Evolutionary conservation across 257 asterid genomes (phyloP), one percentile per base, ranked within the genome.

Genomic region (Fraxinus americana): DNA sequence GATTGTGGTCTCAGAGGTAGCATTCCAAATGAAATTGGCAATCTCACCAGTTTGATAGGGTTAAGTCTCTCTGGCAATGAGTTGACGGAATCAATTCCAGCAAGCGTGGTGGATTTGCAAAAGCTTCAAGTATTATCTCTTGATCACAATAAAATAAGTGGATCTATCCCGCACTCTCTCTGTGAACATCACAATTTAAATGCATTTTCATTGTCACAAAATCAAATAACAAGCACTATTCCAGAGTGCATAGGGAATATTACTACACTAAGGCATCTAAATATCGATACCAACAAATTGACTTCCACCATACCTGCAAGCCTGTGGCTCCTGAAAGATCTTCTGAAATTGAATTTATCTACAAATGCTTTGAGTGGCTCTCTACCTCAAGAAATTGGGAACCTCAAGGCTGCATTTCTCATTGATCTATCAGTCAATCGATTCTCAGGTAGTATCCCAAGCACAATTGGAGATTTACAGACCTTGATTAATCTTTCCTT

Each of bases 371-470:
- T 80, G 17, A 71, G 32, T 0, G 84, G 84, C 17, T 70, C 72
- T 80, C 45, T 83, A 67, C 67, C 72, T 39, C 63, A 69, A 14
- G 48, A 77, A 6, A 74, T 77, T 0, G 74, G 67, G 74, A 77
- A 77, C 69, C 57, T 83, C 17, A 61, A 43, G 38, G 48, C 4
- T n/a, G 77, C 71, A 27, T 2, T 4, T 13, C 0, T 1, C 6
- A 2, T 83, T 13, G 84, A 83, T 48, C 19, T 83, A 30, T 80
- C 87, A 16, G 43, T 9, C 61, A 83, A 83, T 77, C 80, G 25
- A 8, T 54, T 83, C 23, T 77, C 78, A 1, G 70, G 80, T 16
- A 30, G 23, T 11, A 77, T 80, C 59, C 82, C 84, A 7, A 48
- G 16, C 21, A 4, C 80, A 0, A 7, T 83, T 39, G 78, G 52